These are phyloP conservation scores for Diaporthe sp. DNA, from an alignment of 2,329 filamentous ascomycete species.

Conservation along the genomic window DNA sequence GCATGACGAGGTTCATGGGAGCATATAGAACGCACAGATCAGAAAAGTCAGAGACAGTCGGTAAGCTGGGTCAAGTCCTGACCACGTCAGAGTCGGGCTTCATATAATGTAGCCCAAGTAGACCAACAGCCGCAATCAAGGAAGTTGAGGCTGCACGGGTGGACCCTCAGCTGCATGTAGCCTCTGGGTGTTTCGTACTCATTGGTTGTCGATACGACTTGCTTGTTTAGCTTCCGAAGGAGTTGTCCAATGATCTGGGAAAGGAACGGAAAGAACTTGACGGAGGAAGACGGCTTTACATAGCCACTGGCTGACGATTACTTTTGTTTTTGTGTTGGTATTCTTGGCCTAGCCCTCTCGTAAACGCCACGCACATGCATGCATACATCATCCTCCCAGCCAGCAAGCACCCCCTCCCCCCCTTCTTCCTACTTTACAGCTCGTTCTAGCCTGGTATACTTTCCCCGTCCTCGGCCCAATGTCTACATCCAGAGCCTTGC, in stretches of 20 bases:
- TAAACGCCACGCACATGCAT: conserved; percentile 40
- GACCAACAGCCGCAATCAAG: conserved; percentile 13
- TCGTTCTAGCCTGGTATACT: background rate
- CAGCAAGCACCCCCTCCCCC: background rate
- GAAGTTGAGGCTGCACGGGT: conserved; percentile 6
- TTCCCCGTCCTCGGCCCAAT: background rate
- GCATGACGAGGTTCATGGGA: background rate
- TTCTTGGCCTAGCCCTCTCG: conserved; percentile 38
- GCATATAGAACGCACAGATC: background rate
- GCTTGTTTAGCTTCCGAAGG: conserved; percentile 13
- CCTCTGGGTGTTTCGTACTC: conserved; percentile 1
- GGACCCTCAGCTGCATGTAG: conserved; percentile 15
- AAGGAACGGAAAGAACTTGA: background rate
- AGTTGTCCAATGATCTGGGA: conserved; percentile 22
- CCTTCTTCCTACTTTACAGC: background rate
- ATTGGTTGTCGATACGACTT: conserved; percentile 23
- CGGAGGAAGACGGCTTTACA: conserved; percentile 2
- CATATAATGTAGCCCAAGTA: conserved; percentile 1
- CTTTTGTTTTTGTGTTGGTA: conserved; percentile 37
- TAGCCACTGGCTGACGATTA: conserved; percentile 27
- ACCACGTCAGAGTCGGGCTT: conserved; percentile 9
- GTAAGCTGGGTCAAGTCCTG: background rate
- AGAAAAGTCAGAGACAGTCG: background rate
- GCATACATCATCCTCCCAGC: conserved; percentile 20
- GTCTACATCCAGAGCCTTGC: conserved; percentile 86